Percentiles rank a stretch among this genome's conserved stretches.
Conservation (phyloP, 2,329 filamentous ascomycete genomes). For the Microsporum canis region DNA sequence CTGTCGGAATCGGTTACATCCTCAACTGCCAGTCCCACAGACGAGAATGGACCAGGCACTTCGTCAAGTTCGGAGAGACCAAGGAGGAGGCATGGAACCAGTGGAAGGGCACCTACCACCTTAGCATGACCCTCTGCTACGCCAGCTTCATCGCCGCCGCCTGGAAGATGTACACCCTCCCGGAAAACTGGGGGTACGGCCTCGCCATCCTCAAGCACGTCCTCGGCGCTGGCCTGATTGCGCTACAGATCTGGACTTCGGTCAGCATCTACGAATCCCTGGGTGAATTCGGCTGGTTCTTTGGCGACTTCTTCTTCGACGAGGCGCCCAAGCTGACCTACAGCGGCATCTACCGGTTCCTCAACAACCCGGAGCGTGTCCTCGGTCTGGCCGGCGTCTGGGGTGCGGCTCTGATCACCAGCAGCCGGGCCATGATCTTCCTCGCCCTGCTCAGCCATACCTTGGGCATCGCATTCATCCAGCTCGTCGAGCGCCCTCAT, state of each 20-base stretch:
- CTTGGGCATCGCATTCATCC: conserved; percentile 74
- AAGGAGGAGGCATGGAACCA: conserved; percentile 89
- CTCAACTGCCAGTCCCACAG: conserved; percentile 74
- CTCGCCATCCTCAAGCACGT: conserved; percentile 78
- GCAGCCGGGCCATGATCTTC: conserved; percentile 75
- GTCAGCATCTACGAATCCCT: conserved; percentile 89
- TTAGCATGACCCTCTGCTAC: conserved; percentile 85
- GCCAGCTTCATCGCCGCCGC: conserved; percentile 78
- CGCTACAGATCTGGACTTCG: conserved; percentile 84
- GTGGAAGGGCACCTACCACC: conserved; percentile 92
- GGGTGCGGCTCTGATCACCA: conserved; percentile 88
- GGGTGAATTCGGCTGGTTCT: conserved; percentile 98
- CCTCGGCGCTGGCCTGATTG: conserved; percentile 65
- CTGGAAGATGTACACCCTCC: conserved; percentile 93
- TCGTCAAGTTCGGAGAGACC: conserved; percentile 89
- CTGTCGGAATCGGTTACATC: conserved; percentile 72
- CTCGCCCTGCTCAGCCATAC: conserved; percentile 78
- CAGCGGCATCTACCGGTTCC: conserved; percentile 91
- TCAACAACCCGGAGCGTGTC: conserved; percentile 94
- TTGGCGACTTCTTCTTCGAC: conserved; percentile 96
- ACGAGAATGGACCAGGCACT: conserved; percentile 95
- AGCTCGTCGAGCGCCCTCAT: conserved; percentile 87
- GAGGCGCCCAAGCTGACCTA: conserved; percentile 82
- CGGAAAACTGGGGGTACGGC: conserved; percentile 77
- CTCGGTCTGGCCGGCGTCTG: conserved; percentile 90